Base-by-base conservation (phyloP, 768 basidiomycete species). In the Inosperma sp. region DNA sequence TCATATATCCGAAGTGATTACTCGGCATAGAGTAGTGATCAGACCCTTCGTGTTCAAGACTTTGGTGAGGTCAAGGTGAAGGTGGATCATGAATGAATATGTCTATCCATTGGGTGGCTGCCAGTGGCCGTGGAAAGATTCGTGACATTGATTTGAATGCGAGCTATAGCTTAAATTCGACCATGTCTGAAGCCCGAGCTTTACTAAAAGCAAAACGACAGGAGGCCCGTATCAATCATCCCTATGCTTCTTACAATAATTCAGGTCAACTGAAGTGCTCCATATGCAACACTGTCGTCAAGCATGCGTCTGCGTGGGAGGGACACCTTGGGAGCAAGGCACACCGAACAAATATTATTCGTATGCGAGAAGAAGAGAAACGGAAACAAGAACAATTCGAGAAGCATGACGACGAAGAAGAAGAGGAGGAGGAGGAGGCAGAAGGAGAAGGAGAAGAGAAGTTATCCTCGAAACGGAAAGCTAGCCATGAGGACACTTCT, bases 261-360 rank as follows among this genome's bases (percentile, higher is more conserved):
- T 68, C 69, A 22, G 86, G 88, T 39, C 83, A 86, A 60, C 72
- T 93, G 23, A 79, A 81, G 51, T 93, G 89, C 58, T 60, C 72
- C 4, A 77, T 81, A 21, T 93, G 89, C 60, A 74, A 74, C 2
- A 76, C 71, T 9, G 51, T 67, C 16, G 74, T 93, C 50, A 92
- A 90, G 59, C 81, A 89, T 59, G 77, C 86, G 3, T 80, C 85
- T 21, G 85, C 86, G n/a, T 93, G 89, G 89, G 82, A 89, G 52
- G 88, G 89, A 17, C 89, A 93, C 67, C 64, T 93, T 16, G 88
- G 84, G 10, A 88, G 85, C 69, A 92, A 92, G 68, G 67, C 67
- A 2, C 89, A 93, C 63, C 81, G 89, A 27, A 82, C 74, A 33
- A 83, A 80, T 59, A 81, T 83, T 14, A 73, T 74, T 9, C 77